phyloP scores from a whole-genome alignment of 2,329 filamentous ascomycete species.

The Madurella fahalii region DNA sequence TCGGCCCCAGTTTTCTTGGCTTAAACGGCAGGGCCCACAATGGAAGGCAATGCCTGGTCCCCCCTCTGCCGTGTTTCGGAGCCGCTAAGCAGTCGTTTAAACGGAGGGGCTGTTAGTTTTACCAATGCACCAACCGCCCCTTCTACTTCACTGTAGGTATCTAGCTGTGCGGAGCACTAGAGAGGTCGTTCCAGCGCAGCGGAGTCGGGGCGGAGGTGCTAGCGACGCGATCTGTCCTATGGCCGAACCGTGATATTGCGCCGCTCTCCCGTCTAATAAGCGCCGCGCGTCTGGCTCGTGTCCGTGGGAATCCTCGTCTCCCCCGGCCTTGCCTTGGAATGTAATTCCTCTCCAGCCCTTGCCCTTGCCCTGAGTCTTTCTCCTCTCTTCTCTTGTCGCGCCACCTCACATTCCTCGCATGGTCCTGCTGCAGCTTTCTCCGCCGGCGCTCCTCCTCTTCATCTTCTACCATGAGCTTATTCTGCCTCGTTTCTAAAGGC shows the following conservation, averaged over 20 bases:
- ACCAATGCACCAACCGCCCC: too few species aligned
- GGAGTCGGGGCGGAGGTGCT: constrained; percentile 17
- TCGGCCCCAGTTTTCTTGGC: not conserved
- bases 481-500: constrained; percentile 36
- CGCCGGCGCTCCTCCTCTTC: constrained; percentile 38
- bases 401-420: constrained; percentile 23
- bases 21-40: not conserved
- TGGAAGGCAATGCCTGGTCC: not conserved
- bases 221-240: not conserved
- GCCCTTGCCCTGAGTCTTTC: constrained; percentile 2
- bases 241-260: constrained; percentile 10
- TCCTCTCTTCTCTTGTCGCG: constrained; percentile 19
- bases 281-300: constrained; percentile 16
- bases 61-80: not conserved
- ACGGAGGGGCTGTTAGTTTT: too few species aligned
- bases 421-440: constrained; percentile 27
- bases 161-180: not conserved
- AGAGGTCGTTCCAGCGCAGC: constrained; percentile 15
- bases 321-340: constrained; percentile 13
- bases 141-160: not conserved
- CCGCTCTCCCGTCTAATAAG: constrained; percentile 20
- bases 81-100: not conserved
- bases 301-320: constrained; percentile 16
- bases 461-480: constrained; percentile 38
- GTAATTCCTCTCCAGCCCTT: constrained; percentile 16